These are phyloP conservation scores for Populus tremula DNA, from an alignment of 345 rosid genomes.

Conservation along the genomic window DNA sequence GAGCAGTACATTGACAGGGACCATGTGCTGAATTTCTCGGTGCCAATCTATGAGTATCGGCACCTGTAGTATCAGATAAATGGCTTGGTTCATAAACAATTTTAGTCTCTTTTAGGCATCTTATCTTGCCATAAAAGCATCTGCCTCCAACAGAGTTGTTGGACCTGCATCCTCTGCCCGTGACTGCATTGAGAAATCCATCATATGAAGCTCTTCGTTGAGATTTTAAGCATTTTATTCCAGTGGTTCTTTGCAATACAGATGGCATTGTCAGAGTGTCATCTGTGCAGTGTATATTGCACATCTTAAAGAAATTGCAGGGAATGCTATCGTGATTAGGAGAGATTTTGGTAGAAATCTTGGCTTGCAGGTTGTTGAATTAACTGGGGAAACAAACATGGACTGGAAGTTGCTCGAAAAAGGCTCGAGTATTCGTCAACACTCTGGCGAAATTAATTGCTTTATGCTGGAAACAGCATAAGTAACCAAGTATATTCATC, in stretches of 20 bases:
- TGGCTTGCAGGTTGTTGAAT: constrained; percentile 81
- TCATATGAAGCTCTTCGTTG: too few species aligned
- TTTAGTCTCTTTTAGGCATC: too few species aligned
- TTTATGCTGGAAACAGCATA: constrained; percentile 73
- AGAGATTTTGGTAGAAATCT: constrained; percentile 72
- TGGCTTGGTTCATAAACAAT: too few species aligned
- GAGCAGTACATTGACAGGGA: constrained; percentile 81
- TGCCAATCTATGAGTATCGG: constrained; percentile 46
- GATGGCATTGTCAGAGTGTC: constrained; percentile 34
- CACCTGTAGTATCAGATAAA: too few species aligned
- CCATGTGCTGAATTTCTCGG: constrained; percentile 81
- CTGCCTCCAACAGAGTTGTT: too few species aligned
- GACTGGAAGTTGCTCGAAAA: constrained; percentile 80
- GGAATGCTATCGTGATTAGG: constrained; percentile 74
- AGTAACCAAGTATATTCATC: constrained; percentile 64
- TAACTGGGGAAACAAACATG: constrained; percentile 73
- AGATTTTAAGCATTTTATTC: too few species aligned
- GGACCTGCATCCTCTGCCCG: too few species aligned
- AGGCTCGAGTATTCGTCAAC: constrained; percentile 70
- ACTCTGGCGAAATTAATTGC: constrained; percentile 98
- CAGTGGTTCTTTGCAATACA: too few species aligned
- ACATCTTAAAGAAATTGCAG: constrained; percentile 78
- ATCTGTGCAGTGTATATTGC: constrained; percentile 87
- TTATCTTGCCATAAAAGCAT: too few species aligned
- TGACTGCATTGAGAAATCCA: too few species aligned